Base-by-base conservation (phyloP, 345 rosid genomes). In the Pugionium cornutum region DNA sequence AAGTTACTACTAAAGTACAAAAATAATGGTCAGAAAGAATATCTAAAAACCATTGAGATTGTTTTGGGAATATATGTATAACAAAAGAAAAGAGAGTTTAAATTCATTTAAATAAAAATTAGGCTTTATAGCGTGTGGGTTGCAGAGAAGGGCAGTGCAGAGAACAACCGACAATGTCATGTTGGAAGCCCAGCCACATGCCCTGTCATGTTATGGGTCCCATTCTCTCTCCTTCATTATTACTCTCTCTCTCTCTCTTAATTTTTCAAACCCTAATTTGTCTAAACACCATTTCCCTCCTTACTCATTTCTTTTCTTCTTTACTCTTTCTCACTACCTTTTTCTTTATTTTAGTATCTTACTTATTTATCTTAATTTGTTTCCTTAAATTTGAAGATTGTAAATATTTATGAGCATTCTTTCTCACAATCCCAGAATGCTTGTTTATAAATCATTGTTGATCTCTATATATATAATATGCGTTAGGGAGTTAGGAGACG, bases 151-250 rank as follows among this genome's bases (percentile, higher is more conserved):
- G 40, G 67, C 59, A 58, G 54, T 59, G 76, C 44, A 52, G 66
- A 80, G 80, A 85, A 83, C 79, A 77, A 83, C 97, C 98, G 97
- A 89, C 98, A 92, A 79, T 71, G 98, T 83, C 98, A 92, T 86
- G 97, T 89, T 92, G 92, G 76, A 73, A 82, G 73, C 91, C 84
- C 81, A 69, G 80, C 78, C 96, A 86, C 92, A 86, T 86, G 86
- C 91, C 86, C 95, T 89, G 95, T 91, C 84, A 84, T 77, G 5
- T 4, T 36, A 78, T 88, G 85, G 51, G 86, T 84, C 92, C 83
- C 64, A 34, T 51, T 69, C 66, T 41, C 66, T 71, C 72, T 45
- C 18, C 81, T 78, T 75, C 83, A 89, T 91, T 81, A 85, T 85
- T 88, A 84, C 80, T 10, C 43, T 46, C 18, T 32, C 72, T 58